These are phyloP conservation scores for Brassica carinata DNA, from an alignment of 345 rosid genomes.

Conservation along the genomic window DNA sequence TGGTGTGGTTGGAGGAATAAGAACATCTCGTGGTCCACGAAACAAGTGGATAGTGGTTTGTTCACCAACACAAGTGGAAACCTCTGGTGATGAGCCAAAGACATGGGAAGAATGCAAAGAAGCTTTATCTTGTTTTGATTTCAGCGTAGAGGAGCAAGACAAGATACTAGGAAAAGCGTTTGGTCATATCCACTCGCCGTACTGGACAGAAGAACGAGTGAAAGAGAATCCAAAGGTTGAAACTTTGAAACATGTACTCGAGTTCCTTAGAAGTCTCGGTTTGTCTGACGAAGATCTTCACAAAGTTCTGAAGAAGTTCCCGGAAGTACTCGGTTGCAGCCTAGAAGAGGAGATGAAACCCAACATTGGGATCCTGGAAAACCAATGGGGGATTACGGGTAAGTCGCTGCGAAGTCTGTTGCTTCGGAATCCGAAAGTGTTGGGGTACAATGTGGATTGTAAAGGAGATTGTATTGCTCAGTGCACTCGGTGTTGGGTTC, in stretches of 20 bases:
- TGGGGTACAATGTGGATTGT: constrained; percentile 90
- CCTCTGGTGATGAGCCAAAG: constrained; percentile 50
- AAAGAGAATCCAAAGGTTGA: constrained; percentile 64
- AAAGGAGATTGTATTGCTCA: constrained; percentile 92
- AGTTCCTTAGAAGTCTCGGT: constrained; percentile 63
- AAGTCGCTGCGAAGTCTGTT: constrained; percentile 68
- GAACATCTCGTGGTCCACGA: constrained; percentile 11
- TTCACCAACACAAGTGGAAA: constrained; percentile 48
- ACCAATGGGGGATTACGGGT: constrained; percentile 79
- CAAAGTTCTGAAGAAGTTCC: constrained; percentile 84
- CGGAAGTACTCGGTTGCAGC: constrained; percentile 83
- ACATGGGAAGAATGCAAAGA: constrained; percentile 85
- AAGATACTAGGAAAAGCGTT: constrained; percentile 91
- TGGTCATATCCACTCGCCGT: constrained; percentile 79
- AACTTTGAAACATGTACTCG: constrained; percentile 52
- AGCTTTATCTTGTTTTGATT: constrained; percentile 60
- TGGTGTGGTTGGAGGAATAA: constrained; percentile 28
- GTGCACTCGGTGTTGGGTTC: constrained; percentile 95
- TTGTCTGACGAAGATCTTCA: constrained; percentile 65
- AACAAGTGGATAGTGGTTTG: constrained; percentile 51
- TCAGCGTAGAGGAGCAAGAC: constrained; percentile 69
- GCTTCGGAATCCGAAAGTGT: constrained; percentile 83
- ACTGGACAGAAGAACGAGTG: constrained; percentile 84
- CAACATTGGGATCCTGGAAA: constrained; percentile 68
- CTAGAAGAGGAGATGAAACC: constrained; percentile 71